Evolutionary conservation across 2,329 filamentous ascomycete genomes (phyloP).

Genomic region (Alternaria consortialis): DNA sequence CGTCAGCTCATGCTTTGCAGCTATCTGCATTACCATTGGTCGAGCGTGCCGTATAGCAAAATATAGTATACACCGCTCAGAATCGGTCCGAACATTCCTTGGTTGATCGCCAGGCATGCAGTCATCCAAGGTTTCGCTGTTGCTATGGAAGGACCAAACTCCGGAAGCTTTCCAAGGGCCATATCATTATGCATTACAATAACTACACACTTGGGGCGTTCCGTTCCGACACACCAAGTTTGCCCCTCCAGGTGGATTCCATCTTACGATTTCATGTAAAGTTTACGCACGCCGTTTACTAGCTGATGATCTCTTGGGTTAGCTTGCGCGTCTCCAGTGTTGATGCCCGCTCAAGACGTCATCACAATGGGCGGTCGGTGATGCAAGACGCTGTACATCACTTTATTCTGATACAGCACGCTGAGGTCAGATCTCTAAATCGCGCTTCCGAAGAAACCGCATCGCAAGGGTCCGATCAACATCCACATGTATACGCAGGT

Average conservation of each 20-base stretch:
- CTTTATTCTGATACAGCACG: slow-evolving; percentile 19
- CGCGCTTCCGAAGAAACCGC: slow-evolving; percentile 15
- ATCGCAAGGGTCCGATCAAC: neutral
- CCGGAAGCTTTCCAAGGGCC: slow-evolving; percentile 30
- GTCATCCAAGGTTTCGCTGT: slow-evolving; percentile 28
- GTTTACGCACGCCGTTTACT: slow-evolving; percentile 9
- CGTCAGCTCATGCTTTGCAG: slow-evolving; percentile 10
- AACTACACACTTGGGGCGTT: slow-evolving; percentile 9
- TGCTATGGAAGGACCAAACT: slow-evolving; percentile 30
- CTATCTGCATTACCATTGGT: slow-evolving; percentile 21
- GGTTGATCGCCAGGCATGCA: slow-evolving; percentile 12
- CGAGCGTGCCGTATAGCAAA: slow-evolving; percentile 13
- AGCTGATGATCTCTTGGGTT: slow-evolving; percentile 12
- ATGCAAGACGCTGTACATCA: slow-evolving; percentile 38
- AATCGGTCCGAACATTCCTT: slow-evolving; percentile 16
- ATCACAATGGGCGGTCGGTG: slow-evolving; percentile 30
- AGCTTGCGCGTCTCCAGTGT: slow-evolving; percentile 16
- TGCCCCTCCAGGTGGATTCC: neutral
- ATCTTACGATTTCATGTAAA: slow-evolving; percentile 5
- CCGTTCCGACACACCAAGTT: slow-evolving; percentile 12
- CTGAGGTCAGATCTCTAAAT: slow-evolving; percentile 35
- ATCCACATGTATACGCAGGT: slow-evolving; percentile 4
- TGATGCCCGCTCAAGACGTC: slow-evolving; percentile 16
- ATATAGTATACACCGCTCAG: slow-evolving; percentile 31
- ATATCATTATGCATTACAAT: slow-evolving; percentile 22